Evolutionary conservation across 805 yeast genomes (phyloP), one percentile per base, ranked within the genome.

Genomic region (Cyberlindnera sargentensis): DNA sequence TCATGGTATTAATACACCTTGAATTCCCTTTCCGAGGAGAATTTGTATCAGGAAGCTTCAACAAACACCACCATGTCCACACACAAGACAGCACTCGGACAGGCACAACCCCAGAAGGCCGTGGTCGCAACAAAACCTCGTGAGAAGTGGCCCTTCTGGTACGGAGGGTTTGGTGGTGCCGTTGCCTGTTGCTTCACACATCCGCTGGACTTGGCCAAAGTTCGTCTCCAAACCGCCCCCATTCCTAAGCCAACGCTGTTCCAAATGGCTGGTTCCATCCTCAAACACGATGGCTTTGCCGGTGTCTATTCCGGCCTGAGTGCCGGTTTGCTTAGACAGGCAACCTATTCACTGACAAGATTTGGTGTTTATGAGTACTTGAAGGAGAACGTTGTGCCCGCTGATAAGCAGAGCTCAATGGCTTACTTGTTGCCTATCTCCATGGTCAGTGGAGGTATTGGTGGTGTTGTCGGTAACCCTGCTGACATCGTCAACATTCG

Each of bases 391-490:
- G 65, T 70, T 31, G 62, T 62, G 10, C 70, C 73, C 29, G 51
- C 62, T 7, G 67, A 65, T 23, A 62, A 62, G 41, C 66, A 70
- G 27, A 84, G 83, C 5, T 72, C 80, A 5, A 78, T 86, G 43
- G 57, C 71, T 6, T 71, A 76, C 15, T 68, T 87, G 42, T 66
- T 87, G 43, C 88, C 91, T 8, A 72, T 81, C 64, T 85, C 95
- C 4, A 85, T 87, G 93, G 50, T 83, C n/a, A 78, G 90, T 9
- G 95, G 96, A 42, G 84, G 82, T 27, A 63, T 79, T 45, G 96
- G 96, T 47, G 95, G 95, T 8, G 64, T 86, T 24, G 83, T 84
- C 3, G 96, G 96, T 24, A 87, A 87, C 58, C 95, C 95, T 4
- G 79, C 93, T 1, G 96, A 87, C 59, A 83, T 87, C 10, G 88